Conservation (phyloP, 176 grass and related monocot genomes). For the Panicum miliaceum region DNA sequence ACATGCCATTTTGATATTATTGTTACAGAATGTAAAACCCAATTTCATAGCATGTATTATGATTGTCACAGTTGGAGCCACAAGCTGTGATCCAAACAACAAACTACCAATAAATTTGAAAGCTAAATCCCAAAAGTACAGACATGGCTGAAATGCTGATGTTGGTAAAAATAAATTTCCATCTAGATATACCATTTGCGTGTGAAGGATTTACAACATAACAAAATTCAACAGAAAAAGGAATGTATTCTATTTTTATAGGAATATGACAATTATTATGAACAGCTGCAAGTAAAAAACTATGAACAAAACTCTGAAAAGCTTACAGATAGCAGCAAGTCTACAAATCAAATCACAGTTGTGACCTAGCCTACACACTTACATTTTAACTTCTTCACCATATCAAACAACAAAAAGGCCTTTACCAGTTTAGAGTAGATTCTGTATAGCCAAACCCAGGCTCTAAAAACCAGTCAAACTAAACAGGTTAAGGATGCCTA, state of each 20-base stretch:
- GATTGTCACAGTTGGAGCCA: too few species aligned
- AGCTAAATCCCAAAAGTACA: too few species aligned
- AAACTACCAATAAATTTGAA: too few species aligned
- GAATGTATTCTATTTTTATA: neutral
- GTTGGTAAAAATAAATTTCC: neutral
- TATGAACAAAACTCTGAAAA: neutral
- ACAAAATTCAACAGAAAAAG: too few species aligned
- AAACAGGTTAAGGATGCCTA: neutral
- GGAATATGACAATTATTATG: neutral
- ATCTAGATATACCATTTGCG: too few species aligned
- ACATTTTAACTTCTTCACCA: conserved; percentile 11
- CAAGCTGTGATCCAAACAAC: too few species aligned
- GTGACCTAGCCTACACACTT: neutral
- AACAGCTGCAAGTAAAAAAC: neutral
- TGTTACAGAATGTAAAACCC: neutral
- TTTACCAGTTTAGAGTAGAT: neutral
- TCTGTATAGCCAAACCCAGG: neutral
- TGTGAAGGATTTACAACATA: neutral
- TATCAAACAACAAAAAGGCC: conserved; percentile 1
- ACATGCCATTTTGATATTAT: neutral
- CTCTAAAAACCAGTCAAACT: conserved; percentile 7
- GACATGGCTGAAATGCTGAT: too few species aligned
- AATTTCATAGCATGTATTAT: neutral
- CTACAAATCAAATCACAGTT: neutral
- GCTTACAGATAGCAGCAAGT: neutral